These are phyloP conservation scores for Linnemannia exigua DNA, from an alignment of 192 early-diverging fungal species.

Conservation along the genomic window DNA sequence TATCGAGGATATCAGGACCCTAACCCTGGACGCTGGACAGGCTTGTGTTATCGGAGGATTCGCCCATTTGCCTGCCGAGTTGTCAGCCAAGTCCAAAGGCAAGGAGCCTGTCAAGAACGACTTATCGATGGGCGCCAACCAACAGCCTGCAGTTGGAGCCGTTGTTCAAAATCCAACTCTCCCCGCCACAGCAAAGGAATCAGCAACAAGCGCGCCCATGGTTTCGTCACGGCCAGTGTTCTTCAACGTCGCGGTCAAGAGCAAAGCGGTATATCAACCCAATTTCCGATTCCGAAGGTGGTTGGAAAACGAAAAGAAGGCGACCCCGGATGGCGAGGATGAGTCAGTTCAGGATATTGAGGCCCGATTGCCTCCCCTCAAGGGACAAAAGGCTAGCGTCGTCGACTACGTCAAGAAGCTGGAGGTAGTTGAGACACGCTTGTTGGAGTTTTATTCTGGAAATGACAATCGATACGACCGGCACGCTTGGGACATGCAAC, in stretches of 20 bases:
- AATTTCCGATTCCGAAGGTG: constrained; percentile 5
- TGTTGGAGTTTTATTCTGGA: constrained; percentile 17
- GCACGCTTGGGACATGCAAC: neutral
- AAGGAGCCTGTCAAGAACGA: too few species aligned
- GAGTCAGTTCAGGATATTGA: constrained; percentile 7
- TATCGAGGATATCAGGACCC: neutral
- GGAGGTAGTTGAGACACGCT: neutral
- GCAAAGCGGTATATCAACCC: constrained; percentile 25
- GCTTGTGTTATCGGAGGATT: constrained; percentile 11
- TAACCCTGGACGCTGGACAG: constrained; percentile 6
- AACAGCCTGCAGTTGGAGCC: too few species aligned
- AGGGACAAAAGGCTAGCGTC: neutral
- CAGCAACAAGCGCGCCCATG: too few species aligned
- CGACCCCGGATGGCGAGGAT: neutral
- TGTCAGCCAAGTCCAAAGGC: constrained; percentile 10
- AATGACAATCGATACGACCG: constrained; percentile 1
- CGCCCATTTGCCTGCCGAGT: neutral
- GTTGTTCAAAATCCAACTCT: too few species aligned
- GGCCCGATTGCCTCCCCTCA: constrained; percentile 1
- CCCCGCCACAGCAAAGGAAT: too few species aligned
- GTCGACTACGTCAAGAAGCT: neutral
- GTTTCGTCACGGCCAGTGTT: too few species aligned
- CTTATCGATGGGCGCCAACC: too few species aligned
- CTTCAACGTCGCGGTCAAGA: neutral
- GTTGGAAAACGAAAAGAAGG: constrained; percentile 9